These are phyloP conservation scores for Cinnamomum micranthum DNA, from an alignment of 164 flowering plant genomes.

Conservation along the genomic window DNA sequence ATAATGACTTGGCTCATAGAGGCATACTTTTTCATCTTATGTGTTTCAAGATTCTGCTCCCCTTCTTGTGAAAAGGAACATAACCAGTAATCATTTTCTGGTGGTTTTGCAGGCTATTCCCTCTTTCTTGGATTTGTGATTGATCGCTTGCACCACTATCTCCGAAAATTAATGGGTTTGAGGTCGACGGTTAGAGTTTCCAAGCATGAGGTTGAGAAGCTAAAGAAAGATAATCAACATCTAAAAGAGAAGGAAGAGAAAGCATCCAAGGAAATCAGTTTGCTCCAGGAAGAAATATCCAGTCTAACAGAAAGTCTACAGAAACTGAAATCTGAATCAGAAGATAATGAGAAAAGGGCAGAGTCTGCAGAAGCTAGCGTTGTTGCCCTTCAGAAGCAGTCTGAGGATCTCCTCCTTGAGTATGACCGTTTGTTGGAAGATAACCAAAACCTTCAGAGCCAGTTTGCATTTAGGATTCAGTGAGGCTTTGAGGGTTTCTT, in stretches of 20 bases:
- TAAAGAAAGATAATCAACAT: slow-evolving; percentile 46
- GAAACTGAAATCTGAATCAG: slow-evolving; percentile 57
- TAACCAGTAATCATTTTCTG: neutral
- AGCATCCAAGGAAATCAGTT: slow-evolving; percentile 45
- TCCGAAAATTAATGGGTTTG: slow-evolving; percentile 46
- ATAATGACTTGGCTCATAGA: no score
- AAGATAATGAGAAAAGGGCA: slow-evolving; percentile 60
- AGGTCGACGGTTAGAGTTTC: slow-evolving; percentile 44
- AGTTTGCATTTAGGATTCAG: slow-evolving; percentile 28
- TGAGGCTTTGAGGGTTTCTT: neutral
- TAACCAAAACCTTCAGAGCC: slow-evolving; percentile 81
- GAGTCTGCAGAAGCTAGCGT: slow-evolving; percentile 78
- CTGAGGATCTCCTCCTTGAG: slow-evolving; percentile 85
- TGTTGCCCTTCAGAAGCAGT: slow-evolving; percentile 79
- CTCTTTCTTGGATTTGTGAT: slow-evolving; percentile 81
- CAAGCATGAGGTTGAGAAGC: slow-evolving; percentile 59
- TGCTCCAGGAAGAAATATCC: slow-evolving; percentile 50
- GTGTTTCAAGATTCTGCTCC: no score
- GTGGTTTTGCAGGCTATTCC: slow-evolving; percentile 56
- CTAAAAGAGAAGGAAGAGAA: slow-evolving; percentile 69
- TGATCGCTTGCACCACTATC: slow-evolving; percentile 82
- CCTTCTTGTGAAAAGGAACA: slow-evolving; percentile 31
- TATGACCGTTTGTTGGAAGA: slow-evolving; percentile 86
- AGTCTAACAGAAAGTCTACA: slow-evolving; percentile 45
- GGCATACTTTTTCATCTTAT: no score